These are phyloP conservation scores for Claviceps purpurea DNA, from an alignment of 2,329 filamentous ascomycete species.

Conservation along the genomic window DNA sequence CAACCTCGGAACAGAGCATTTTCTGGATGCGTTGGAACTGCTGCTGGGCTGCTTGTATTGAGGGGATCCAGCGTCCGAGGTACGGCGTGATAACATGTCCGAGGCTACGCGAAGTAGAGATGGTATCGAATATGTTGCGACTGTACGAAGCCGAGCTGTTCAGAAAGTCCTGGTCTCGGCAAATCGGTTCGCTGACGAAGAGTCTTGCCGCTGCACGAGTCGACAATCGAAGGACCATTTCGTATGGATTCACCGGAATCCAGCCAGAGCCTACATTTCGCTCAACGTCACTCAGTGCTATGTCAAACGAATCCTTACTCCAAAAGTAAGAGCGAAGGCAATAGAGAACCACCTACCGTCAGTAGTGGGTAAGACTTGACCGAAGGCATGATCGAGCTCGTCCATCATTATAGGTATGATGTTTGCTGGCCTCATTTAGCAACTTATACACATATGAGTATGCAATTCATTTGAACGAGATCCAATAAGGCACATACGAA, in stretches of 20 bases:
- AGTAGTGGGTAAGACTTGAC: constrained; percentile 1
- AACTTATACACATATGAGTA: too few species aligned
- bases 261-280: neutral
- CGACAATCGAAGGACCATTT: constrained; percentile 6
- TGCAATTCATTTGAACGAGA: too few species aligned
- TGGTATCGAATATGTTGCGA: constrained; percentile 8
- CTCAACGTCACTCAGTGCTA: too few species aligned
- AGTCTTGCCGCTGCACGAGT: constrained; percentile 8
- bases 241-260: constrained; percentile 5
- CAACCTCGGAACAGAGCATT: too few species aligned
- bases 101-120: constrained; percentile 6
- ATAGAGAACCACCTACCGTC: neutral
- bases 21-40: constrained; percentile 7
- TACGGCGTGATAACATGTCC: constrained; percentile 1
- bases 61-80: constrained; percentile 3
- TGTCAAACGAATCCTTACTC: too few species aligned
- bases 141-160: constrained; percentile 7
- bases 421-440: neutral
- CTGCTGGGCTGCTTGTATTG: constrained; percentile 4
- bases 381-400: constrained; percentile 6
- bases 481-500: constrained; percentile 1
- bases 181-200: constrained; percentile 8
- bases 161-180: constrained; percentile 7
- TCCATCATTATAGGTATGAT: constrained; percentile 8
- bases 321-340: neutral